These are phyloP conservation scores for Amauroascus verrucosus DNA, from an alignment of 2,329 filamentous ascomycete species.

Conservation along the genomic window DNA sequence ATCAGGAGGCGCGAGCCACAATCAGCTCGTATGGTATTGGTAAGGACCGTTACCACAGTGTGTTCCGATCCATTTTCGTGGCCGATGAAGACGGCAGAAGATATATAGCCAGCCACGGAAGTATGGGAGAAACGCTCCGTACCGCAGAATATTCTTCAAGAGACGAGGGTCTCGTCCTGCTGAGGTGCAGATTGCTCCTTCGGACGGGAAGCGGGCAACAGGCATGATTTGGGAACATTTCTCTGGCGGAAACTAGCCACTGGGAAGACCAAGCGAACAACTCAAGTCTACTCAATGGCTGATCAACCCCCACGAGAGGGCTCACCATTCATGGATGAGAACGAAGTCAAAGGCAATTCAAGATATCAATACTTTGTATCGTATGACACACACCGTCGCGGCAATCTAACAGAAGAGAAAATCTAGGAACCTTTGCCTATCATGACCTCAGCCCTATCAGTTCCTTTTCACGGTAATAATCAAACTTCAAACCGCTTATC, in stretches of 20 bases:
- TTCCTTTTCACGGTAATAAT: background rate
- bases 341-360: no score
- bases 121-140: background rate
- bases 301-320: no score
- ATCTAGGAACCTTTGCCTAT: background rate
- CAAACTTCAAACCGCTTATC: constrained; percentile 3
- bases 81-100: background rate
- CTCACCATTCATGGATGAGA: no score
- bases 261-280: no score
- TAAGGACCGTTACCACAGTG: background rate
- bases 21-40: background rate
- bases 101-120: background rate
- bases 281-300: no score
- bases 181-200: no score
- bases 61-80: constrained; percentile 7
- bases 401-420: no score
- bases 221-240: no score
- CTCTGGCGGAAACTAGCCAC: no score
- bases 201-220: no score
- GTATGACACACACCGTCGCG: background rate
- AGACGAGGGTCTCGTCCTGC: no score
- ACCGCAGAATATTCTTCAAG: no score
- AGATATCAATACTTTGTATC: background rate
- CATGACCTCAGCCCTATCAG: constrained; percentile 8
- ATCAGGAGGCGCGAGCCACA: constrained; percentile 4